These are phyloP conservation scores for Telfairia occidentalis DNA, from an alignment of 331 rosid genomes.

Conservation along the genomic window DNA sequence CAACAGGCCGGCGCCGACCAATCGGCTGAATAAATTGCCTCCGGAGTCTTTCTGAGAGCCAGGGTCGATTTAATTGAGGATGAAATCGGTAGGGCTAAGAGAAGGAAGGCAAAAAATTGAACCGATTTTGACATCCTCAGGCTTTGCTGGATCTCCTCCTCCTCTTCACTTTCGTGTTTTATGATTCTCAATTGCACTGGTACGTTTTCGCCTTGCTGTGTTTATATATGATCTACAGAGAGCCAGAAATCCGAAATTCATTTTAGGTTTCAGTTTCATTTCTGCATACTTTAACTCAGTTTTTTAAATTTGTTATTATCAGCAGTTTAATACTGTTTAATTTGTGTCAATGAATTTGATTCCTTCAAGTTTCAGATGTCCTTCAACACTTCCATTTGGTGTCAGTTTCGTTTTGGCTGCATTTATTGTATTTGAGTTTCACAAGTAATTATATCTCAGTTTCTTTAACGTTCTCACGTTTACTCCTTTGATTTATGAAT, in stretches of 20 bases:
- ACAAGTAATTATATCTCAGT: not conserved
- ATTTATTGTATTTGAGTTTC: conserved; percentile 1
- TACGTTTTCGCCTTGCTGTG: not conserved
- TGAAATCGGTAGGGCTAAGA: not conserved
- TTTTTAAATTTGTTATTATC: not conserved
- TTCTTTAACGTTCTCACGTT: not conserved
- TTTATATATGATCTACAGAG: not conserved
- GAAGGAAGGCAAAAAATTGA: not conserved
- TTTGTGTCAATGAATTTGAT: not conserved
- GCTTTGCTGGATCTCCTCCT: not conserved
- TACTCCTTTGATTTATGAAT: not conserved
- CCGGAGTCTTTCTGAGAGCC: not conserved
- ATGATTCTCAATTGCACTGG: not conserved
- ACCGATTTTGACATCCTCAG: not conserved
- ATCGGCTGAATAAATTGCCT: not conserved
- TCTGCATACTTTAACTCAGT: not conserved
- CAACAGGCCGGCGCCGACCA: not conserved
- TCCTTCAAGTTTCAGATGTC: not conserved
- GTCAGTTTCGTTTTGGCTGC: not conserved
- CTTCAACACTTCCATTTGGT: not conserved
- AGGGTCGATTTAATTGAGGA: not conserved
- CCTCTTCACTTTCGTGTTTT: not conserved
- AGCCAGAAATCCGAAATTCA: not conserved
- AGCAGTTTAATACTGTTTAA: not conserved
- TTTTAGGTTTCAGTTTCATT: not conserved